Evolutionary conservation across 2,329 filamentous ascomycete species (phyloP), one percentile per base, ranked within the genome.

Genomic region (Fusarium beomiforme): DNA sequence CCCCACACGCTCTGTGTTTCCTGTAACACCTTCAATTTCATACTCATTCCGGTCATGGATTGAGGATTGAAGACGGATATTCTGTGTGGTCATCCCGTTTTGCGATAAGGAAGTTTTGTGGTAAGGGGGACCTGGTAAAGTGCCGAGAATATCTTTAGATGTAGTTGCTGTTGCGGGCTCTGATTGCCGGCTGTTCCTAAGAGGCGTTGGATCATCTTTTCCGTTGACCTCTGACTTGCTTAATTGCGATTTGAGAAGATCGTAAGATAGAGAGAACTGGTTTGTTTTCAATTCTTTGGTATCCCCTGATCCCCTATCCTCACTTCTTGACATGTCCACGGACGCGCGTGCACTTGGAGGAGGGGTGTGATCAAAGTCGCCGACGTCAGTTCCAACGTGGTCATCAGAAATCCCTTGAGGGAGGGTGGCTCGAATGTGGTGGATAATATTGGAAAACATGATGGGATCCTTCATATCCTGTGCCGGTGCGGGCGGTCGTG

Each of bases 341-440:
- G 78, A 80, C 19, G 76, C 59, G 19, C 75, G 77, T 31, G 65
- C 59, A 49, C 79, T 81, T 12, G 78, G 76, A n/a, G 75, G 70
- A 21, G 80, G 79, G 23, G 79, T 80, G 23, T 72, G 65, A 60
- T 81, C 78, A 53, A 82, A 80, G 50, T 76, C 75, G n/a, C 73
- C 74, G 36, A 53, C 36, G 16, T 73, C 72, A 62, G 75, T 72
- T 34, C 72, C 60, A 8, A 54, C 51, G 42, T 67, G 59, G 31
- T 64, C 63, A 26, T 75, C 53, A 9, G 59, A 56, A 29, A 74
- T 57, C 33, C 54, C 63, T 19, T 60, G 43, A 47, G 70, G 68
- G 51, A 72, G 64, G 31, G 69, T 67, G 57, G 69, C 72, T 42
- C 70, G 54, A n/a, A 69, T 70, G 37, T 78, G 69, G 29, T 58